These are phyloP conservation scores for Entomortierella beljakovae DNA, from an alignment of 192 early-diverging fungal genomes.

Conservation along the genomic window DNA sequence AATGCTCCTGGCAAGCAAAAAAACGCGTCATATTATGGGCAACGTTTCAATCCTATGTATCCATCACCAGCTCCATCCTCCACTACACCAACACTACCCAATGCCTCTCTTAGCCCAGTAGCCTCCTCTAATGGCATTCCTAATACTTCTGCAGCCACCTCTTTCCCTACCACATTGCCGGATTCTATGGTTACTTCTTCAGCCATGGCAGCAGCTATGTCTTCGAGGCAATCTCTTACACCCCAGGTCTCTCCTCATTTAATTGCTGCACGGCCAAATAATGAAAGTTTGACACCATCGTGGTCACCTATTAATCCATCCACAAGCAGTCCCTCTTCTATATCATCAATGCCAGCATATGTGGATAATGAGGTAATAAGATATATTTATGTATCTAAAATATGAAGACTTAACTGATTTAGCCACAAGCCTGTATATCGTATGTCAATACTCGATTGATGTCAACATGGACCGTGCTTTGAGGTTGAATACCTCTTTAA, in stretches of 20 bases:
- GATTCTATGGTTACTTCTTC: conserved; percentile 10
- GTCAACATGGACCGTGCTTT: too few species aligned
- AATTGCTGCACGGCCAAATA: neutral
- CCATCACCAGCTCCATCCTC: conserved; percentile 40
- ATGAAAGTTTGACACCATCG: conserved; percentile 19
- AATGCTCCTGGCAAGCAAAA: conserved; percentile 37
- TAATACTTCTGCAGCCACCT: conserved; percentile 17
- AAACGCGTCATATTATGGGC: conserved; percentile 32
- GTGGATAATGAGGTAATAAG: conserved; percentile 40
- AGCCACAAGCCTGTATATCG: too few species aligned
- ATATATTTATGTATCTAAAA: too few species aligned
- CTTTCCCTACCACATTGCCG: neutral
- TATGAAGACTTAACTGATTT: too few species aligned
- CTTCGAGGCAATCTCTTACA: conserved; percentile 15
- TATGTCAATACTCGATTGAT: too few species aligned
- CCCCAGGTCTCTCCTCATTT: conserved; percentile 39
- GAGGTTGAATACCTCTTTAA: too few species aligned
- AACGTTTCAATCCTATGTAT: conserved; percentile 48
- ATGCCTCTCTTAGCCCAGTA: conserved; percentile 28
- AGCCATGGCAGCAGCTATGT: conserved; percentile 9
- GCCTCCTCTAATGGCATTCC: conserved; percentile 14
- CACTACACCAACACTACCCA: conserved; percentile 30
- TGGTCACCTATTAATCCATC: conserved; percentile 29
- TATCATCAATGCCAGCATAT: conserved; percentile 39
- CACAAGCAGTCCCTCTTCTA: conserved; percentile 39